These are phyloP conservation scores for Fusarium transvaalense DNA, from an alignment of 2,329 filamentous ascomycete species.

Conservation along the genomic window DNA sequence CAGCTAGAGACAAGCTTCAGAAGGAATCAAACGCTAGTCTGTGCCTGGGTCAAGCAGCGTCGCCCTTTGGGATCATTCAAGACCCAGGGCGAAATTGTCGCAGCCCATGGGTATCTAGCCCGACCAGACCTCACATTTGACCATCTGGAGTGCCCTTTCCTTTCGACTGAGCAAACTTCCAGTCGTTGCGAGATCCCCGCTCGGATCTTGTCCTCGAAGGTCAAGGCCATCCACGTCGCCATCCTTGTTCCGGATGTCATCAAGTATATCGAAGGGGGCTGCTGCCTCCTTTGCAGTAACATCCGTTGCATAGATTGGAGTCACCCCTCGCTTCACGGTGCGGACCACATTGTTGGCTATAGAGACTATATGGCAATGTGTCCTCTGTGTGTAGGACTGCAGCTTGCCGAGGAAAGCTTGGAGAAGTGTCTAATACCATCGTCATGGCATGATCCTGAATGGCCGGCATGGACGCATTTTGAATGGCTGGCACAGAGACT, in stretches of 20 bases:
- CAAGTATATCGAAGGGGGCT: not conserved
- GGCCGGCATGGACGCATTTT: fast-evolving
- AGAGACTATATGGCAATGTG: no score
- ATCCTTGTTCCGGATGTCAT: conserved; percentile 14
- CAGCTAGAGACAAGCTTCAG: fast-evolving
- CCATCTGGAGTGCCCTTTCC: not conserved
- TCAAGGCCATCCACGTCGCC: not conserved
- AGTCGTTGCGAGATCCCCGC: not conserved
- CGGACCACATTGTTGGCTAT: no score
- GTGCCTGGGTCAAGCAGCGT: not conserved
- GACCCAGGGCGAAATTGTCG: fast-evolving
- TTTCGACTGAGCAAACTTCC: fast-evolving
- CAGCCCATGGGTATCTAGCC: not conserved
- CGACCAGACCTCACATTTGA: not conserved
- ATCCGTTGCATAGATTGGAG: no score
- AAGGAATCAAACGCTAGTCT: not conserved
- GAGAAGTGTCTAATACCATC: no score
- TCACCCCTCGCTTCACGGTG: no score
- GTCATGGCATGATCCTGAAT: no score
- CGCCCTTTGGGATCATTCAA: not conserved
- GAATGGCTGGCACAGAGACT: not conserved
- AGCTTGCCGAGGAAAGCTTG: not conserved
- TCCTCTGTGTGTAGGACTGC: conserved; percentile 6
- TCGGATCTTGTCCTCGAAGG: not conserved
- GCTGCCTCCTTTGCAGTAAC: not conserved